A percentile compares a stretch with the other conserved stretches of the same genome.
Conservation (phyloP, 768 basidiomycete species). For the Imleria badia region DNA sequence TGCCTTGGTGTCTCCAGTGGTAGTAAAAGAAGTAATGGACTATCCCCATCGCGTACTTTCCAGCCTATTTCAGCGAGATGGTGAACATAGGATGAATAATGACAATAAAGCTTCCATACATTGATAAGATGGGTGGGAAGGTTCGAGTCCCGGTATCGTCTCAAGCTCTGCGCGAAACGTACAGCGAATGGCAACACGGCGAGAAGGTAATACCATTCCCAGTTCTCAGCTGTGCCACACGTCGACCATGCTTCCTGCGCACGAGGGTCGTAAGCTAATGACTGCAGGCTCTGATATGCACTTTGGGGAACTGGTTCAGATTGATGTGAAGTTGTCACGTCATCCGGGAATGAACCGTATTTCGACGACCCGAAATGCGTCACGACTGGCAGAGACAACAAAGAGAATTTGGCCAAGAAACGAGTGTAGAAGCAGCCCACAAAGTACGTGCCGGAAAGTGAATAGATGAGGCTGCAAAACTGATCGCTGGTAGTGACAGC, state of each 20-base stretch:
- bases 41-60: constrained; percentile 77
- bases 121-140: constrained; percentile 83
- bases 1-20: constrained; percentile 72
- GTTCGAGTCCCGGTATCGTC: constrained; percentile 81
- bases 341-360: not conserved
- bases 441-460: constrained; percentile 70
- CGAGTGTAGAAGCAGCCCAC: constrained; percentile 68
- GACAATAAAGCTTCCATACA: constrained; percentile 41
- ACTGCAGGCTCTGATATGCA: not conserved
- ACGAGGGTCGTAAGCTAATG: constrained; percentile 10
- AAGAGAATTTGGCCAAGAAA: not conserved
- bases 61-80: constrained; percentile 52
- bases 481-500: constrained; percentile 56
- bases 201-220: constrained; percentile 63
- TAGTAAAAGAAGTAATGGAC: constrained; percentile 67
- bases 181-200: constrained; percentile 68
- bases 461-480: constrained; percentile 76
- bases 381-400: not conserved
- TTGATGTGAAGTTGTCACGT: not conserved
- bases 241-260: constrained; percentile 50
- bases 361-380: not conserved
- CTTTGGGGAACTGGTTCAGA: not conserved
- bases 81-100: not conserved
- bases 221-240: constrained; percentile 45
- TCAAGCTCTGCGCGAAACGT: constrained; percentile 83